Conservation (phyloP, 116 monocot species). For the Thalassia testudinum region DNA sequence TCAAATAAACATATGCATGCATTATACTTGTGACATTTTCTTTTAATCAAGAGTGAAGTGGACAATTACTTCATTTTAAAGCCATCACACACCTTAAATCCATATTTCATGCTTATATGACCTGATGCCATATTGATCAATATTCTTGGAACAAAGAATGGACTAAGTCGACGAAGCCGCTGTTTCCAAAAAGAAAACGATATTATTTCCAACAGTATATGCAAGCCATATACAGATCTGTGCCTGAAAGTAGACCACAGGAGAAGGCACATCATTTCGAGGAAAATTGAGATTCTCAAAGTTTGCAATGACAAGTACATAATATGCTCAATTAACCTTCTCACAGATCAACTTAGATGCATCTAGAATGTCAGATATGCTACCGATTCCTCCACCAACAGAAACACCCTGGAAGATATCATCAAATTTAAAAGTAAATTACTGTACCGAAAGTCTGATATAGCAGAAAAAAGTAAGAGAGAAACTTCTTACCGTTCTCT, state of each 20-base stretch:
- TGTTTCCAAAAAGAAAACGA: slow-evolving; percentile 20
- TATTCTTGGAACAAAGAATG: slow-evolving; percentile 85
- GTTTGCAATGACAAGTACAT: too few species aligned
- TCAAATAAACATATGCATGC: background rate
- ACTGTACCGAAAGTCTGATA: background rate
- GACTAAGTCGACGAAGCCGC: slow-evolving; percentile 73
- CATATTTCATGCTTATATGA: slow-evolving; percentile 98
- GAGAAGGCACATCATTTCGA: too few species aligned
- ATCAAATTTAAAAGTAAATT: slow-evolving; percentile 4
- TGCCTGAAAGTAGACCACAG: background rate
- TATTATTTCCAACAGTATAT: background rate
- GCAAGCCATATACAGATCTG: slow-evolving; percentile 1
- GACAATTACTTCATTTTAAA: too few species aligned
- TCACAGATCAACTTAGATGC: slow-evolving; percentile 75
- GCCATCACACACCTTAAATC: slow-evolving; percentile 52
- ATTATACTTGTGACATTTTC: too few species aligned
- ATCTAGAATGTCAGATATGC: slow-evolving; percentile 78
- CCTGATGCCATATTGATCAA: slow-evolving; percentile 98
- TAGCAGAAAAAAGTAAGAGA: background rate
- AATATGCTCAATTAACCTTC: slow-evolving; percentile 38
- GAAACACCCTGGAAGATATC: slow-evolving; percentile 66
- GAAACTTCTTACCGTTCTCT: slow-evolving; percentile 54
- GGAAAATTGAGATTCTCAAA: too few species aligned
- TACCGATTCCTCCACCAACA: slow-evolving; percentile 87
- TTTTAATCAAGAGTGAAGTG: too few species aligned